A percentile compares a stretch with the other conserved stretches of the same genome.
Conservation (phyloP, 2,329 filamentous ascomycete genomes). For the Botrytis fragariae region DNA sequence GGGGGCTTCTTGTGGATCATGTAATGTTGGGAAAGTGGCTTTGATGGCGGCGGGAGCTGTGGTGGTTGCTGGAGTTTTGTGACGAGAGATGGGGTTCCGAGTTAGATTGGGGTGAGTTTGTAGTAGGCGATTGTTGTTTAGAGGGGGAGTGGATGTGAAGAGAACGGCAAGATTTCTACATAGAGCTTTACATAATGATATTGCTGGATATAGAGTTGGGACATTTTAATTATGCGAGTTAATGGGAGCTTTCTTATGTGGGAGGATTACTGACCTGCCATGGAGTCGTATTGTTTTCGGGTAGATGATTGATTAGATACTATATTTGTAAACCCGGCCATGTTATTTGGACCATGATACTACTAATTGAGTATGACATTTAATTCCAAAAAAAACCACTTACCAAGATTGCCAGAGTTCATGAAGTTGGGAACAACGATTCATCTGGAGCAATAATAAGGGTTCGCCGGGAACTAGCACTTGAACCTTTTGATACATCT, state of each 20-base stretch:
- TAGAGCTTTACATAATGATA: too few relatives aligned
- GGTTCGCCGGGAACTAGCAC: neutral
- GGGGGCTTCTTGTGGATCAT: slow-evolving; percentile 21
- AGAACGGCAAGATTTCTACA: too few relatives aligned
- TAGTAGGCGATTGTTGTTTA: neutral
- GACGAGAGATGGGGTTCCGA: neutral
- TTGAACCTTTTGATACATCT: neutral
- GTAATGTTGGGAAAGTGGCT: slow-evolving; percentile 9
- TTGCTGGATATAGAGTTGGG: neutral
- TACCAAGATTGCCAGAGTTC: neutral
- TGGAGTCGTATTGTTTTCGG: neutral
- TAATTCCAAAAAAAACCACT: neutral
- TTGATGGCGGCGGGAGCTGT: slow-evolving; percentile 21
- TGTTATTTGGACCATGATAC: neutral
- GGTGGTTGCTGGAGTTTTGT: slow-evolving; percentile 19
- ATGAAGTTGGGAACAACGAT: neutral
- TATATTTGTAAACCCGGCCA: neutral
- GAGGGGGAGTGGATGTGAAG: too few relatives aligned
- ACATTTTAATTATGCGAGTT: neutral
- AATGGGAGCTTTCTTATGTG: neutral
- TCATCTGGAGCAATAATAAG: neutral
- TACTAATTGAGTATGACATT: neutral
- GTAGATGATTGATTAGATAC: neutral
- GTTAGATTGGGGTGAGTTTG: too few relatives aligned
- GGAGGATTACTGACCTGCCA: neutral